Conservation (phyloP, 805 yeast species). For the Saturnispora besseyi region DNA sequence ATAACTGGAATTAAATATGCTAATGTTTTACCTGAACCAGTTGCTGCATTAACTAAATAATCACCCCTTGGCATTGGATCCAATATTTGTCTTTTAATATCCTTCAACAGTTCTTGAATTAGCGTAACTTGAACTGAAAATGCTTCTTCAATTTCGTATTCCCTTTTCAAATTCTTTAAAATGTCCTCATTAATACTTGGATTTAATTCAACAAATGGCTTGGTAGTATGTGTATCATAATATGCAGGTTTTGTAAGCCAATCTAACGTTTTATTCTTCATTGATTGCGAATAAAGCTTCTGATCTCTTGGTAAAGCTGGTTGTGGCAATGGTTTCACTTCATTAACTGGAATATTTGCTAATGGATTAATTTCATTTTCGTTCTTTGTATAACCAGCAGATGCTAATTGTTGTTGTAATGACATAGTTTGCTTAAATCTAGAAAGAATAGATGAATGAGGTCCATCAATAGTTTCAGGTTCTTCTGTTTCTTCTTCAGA, state of each 20-base stretch:
- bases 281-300: conserved; percentile 27
- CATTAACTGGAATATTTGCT: conserved; percentile 25
- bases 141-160: conserved; percentile 43
- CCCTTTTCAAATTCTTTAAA: conserved; percentile 35
- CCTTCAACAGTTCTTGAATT: conserved; percentile 42
- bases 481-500: conserved; percentile 16
- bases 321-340: conserved; percentile 75
- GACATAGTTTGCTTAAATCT: conserved; percentile 40
- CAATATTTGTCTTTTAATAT: conserved; percentile 29
- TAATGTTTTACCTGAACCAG: conserved; percentile 93
- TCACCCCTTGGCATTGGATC: conserved; percentile 60
- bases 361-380: conserved; percentile 17
- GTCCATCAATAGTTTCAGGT: neutral
- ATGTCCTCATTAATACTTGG: conserved; percentile 35
- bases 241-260: conserved; percentile 66
- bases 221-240: conserved; percentile 37
- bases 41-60: conserved; percentile 81
- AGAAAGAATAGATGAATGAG: conserved; percentile 43
- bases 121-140: conserved; percentile 73
- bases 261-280: conserved; percentile 34
- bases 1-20: conserved; percentile 82
- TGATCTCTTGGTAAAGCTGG: conserved; percentile 57
- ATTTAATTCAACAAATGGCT: conserved; percentile 41
- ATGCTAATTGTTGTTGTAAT: conserved; percentile 17
- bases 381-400: conserved; percentile 13